These are phyloP conservation scores for Mucor velutinosus DNA, from an alignment of 371 early-diverging fungal genomes.

Conservation along the genomic window DNA sequence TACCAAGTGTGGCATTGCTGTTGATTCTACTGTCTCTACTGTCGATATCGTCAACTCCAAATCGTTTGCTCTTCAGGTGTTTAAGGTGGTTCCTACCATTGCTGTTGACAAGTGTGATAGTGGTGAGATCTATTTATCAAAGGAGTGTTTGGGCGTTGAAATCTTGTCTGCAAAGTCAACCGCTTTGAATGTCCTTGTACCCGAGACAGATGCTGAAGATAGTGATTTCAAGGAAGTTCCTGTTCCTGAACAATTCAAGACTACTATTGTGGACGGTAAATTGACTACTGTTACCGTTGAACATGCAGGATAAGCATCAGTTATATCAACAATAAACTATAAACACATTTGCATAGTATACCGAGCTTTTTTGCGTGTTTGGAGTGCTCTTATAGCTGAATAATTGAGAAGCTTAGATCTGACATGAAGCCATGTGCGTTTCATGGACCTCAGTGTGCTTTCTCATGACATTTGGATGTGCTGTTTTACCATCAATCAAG, in stretches of 20 bases:
- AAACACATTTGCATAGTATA: too few relatives aligned
- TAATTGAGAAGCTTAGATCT: too few relatives aligned
- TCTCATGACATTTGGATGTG: too few relatives aligned
- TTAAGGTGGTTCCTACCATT: slow-evolving; percentile 82
- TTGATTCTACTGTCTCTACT: slow-evolving; percentile 86
- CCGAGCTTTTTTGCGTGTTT: too few relatives aligned
- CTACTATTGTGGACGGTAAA: slow-evolving; percentile 77
- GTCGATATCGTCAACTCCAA: slow-evolving; percentile 91
- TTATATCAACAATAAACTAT: neutral
- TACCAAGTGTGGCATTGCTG: slow-evolving; percentile 84
- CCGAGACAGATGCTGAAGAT: slow-evolving; percentile 66
- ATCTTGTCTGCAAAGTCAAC: slow-evolving; percentile 90
- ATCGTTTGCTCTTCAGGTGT: slow-evolving; percentile 89
- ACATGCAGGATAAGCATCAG: slow-evolving; percentile 60
- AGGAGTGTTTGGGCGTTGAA: slow-evolving; percentile 76
- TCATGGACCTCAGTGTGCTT: too few relatives aligned
- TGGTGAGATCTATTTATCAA: slow-evolving; percentile 83
- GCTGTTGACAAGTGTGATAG: slow-evolving; percentile 94
- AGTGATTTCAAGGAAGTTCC: slow-evolving; percentile 85
- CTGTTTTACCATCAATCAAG: too few relatives aligned
- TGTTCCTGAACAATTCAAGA: slow-evolving; percentile 93
- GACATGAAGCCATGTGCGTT: too few relatives aligned
- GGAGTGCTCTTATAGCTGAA: too few relatives aligned
- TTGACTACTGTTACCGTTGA: slow-evolving; percentile 85
- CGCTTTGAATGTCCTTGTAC: slow-evolving; percentile 83